phyloP scores from a whole-genome alignment of 169 alveolate genomes.

The Fabrea salina region DNA sequence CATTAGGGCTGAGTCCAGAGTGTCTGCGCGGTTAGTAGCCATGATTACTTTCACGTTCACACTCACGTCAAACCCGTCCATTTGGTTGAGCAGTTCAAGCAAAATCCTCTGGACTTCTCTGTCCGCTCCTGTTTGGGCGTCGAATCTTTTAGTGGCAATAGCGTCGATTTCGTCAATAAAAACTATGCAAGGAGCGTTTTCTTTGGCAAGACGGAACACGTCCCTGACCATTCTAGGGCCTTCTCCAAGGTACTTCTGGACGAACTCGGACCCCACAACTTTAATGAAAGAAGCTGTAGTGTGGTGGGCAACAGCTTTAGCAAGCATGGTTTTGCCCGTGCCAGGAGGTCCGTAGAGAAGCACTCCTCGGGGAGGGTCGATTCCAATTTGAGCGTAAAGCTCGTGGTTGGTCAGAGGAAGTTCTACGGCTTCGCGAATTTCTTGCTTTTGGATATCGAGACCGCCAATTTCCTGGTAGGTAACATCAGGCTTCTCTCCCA shows the following conservation, averaged over 20 bases:
- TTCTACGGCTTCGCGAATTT: slow-evolving; percentile 98
- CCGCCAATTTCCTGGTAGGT: slow-evolving; percentile 99
- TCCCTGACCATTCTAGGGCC: slow-evolving; percentile 99
- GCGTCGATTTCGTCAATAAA: slow-evolving; percentile 99
- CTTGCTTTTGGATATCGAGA: slow-evolving; percentile 97
- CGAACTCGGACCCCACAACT: slow-evolving; percentile 99
- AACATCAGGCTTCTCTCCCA: slow-evolving; percentile 98
- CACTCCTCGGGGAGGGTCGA: slow-evolving; percentile 98
- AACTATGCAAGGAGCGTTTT: slow-evolving; percentile 96
- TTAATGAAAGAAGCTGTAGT: slow-evolving; percentile 96
- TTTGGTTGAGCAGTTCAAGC: slow-evolving; percentile 94
- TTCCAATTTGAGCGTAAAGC: slow-evolving; percentile 97
- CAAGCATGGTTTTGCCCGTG: slow-evolving; percentile 99
- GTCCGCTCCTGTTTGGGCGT: slow-evolving; percentile 98
- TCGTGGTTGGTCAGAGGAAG: slow-evolving; percentile 98
- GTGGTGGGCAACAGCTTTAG: slow-evolving; percentile 99
- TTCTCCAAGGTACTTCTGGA: slow-evolving; percentile 98
- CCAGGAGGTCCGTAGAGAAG: slow-evolving; percentile 99
- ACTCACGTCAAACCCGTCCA: slow-evolving; percentile 99
- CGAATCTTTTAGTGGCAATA: slow-evolving; percentile 96
- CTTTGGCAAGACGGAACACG: slow-evolving; percentile 96
- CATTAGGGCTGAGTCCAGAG: slow-evolving; percentile 98
- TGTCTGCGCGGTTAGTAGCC: slow-evolving; percentile 99
- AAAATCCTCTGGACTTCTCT: slow-evolving; percentile 98
- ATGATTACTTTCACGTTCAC: slow-evolving; percentile 95